phyloP scores from a whole-genome alignment of 1,284 basidiomycete species.

The Fomes fomentarius region DNA sequence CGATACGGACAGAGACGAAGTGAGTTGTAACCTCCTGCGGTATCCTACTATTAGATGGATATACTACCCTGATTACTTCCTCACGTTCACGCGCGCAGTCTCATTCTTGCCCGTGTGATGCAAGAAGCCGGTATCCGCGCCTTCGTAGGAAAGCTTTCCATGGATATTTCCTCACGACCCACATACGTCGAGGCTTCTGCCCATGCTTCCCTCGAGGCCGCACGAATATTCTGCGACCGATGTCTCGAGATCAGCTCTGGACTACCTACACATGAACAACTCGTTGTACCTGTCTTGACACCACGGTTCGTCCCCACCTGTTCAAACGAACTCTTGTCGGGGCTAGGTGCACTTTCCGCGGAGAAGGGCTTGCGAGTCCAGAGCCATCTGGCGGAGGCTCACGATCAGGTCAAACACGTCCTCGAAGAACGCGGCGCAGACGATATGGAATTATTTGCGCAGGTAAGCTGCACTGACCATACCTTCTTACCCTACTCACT shows the following conservation, averaged over 20 bases:
- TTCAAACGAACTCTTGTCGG: slow-evolving; percentile 62
- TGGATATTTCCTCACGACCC: slow-evolving; percentile 77
- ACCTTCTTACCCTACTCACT: slow-evolving; percentile 4
- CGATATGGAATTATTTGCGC: slow-evolving; percentile 76
- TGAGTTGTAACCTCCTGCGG: slow-evolving; percentile 34
- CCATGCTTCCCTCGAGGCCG: slow-evolving; percentile 51
- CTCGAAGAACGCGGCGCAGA: slow-evolving; percentile 57
- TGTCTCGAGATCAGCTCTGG: slow-evolving; percentile 46
- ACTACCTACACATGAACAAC: slow-evolving; percentile 46
- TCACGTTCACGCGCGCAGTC: too few species aligned
- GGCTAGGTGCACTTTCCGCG: slow-evolving; percentile 49
- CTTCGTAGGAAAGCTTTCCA: slow-evolving; percentile 84
- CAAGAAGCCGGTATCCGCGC: slow-evolving; percentile 72
- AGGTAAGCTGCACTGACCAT: slow-evolving; percentile 42
- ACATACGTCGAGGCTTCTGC: slow-evolving; percentile 71
- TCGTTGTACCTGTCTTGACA: slow-evolving; percentile 76
- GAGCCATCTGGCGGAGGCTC: slow-evolving; percentile 64
- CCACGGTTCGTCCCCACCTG: slow-evolving; percentile 86
- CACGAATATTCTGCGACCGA: slow-evolving; percentile 56
- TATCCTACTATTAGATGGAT: too few species aligned
- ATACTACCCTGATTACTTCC: too few species aligned
- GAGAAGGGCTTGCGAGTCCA: slow-evolving; percentile 38
- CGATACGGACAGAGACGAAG: slow-evolving; percentile 81
- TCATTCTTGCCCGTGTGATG: slow-evolving; percentile 77
- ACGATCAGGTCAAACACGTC: slow-evolving; percentile 76